These are phyloP conservation scores for Emergomyces orientalis DNA, from an alignment of 2,329 filamentous ascomycete genomes.

Conservation along the genomic window DNA sequence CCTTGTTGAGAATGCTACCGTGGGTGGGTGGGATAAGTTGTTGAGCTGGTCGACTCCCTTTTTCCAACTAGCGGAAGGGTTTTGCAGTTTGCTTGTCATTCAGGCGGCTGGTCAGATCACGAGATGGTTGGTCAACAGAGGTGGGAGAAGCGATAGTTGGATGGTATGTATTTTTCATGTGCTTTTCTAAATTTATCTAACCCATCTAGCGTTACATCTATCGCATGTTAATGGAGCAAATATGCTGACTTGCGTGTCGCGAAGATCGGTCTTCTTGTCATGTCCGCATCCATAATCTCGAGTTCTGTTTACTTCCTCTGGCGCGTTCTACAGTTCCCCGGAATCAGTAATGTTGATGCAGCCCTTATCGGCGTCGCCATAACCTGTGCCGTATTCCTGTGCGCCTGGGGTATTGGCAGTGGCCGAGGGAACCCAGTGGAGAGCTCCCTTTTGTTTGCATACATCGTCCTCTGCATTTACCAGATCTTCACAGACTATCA, in stretches of 20 bases:
- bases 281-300: constrained; percentile 84
- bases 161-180: constrained; percentile 54
- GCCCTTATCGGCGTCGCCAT: constrained; percentile 86
- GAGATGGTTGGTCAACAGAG: constrained; percentile 82
- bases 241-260: constrained; percentile 16
- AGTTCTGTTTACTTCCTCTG: constrained; percentile 94
- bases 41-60: constrained; percentile 85
- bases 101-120: constrained; percentile 92
- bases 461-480: constrained; percentile 96
- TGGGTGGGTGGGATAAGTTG: constrained; percentile 82
- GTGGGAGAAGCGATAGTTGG: constrained; percentile 87
- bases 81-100: constrained; percentile 92
- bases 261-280: constrained; percentile 76
- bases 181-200: not conserved
- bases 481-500: constrained; percentile 99
- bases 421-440: constrained; percentile 92
- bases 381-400: constrained; percentile 85
- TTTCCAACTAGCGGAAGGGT: constrained; percentile 91
- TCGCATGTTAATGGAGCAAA: constrained; percentile 1
- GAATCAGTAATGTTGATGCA: constrained; percentile 85
- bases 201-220: not conserved
- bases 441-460: constrained; percentile 89
- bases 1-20: constrained; percentile 65
- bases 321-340: constrained; percentile 87
- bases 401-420: constrained; percentile 86